A percentile compares a stretch with the other conserved stretches of the same genome.
phyloP scores from a whole-genome alignment of 2,329 filamentous ascomycete species.

The Sarocladiaceae sp. region DNA sequence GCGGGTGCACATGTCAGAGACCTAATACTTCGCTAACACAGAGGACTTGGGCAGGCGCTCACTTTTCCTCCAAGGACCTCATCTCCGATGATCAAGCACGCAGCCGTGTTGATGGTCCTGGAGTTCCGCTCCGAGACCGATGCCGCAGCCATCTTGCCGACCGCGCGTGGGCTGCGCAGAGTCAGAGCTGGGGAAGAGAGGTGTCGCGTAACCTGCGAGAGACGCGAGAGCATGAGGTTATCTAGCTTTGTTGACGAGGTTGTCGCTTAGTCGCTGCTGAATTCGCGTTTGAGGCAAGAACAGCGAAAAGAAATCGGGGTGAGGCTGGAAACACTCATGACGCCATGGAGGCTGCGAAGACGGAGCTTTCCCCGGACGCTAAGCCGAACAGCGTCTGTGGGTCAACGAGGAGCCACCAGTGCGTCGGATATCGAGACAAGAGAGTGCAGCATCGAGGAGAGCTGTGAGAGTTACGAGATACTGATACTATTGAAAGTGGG shows the following conservation, averaged over 20 bases:
- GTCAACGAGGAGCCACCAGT: too few relatives aligned
- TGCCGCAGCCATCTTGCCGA: slow-evolving; percentile 37
- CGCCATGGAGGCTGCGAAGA: slow-evolving; percentile 7
- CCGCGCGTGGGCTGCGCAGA: slow-evolving; percentile 15
- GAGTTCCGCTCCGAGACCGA: slow-evolving; percentile 40
- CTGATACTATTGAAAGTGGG: too few relatives aligned
- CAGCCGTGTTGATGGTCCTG: slow-evolving; percentile 78
- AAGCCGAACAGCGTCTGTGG: not conserved
- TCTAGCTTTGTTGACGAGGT: too few relatives aligned
- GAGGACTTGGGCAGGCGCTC: slow-evolving; percentile 18
- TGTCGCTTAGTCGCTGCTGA: too few relatives aligned
- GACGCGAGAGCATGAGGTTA: slow-evolving; percentile 66
- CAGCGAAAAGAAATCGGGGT: too few relatives aligned
- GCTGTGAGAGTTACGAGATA: too few relatives aligned
- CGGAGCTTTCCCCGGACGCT: not conserved
- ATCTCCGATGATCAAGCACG: slow-evolving; percentile 93
- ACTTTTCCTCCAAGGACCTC: slow-evolving; percentile 95
- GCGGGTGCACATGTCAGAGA: not conserved
- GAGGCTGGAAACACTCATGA: slow-evolving; percentile 1
- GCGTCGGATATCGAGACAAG: too few relatives aligned
- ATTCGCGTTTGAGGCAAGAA: too few relatives aligned
- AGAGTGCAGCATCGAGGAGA: too few relatives aligned
- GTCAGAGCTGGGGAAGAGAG: slow-evolving; percentile 36
- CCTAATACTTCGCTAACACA: not conserved
- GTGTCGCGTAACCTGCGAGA: slow-evolving; percentile 69